Evolutionary conservation across 2,329 filamentous ascomycete species (phyloP), one percentile per base, ranked within the genome.

Genomic region (Alternaria triticimaculans): DNA sequence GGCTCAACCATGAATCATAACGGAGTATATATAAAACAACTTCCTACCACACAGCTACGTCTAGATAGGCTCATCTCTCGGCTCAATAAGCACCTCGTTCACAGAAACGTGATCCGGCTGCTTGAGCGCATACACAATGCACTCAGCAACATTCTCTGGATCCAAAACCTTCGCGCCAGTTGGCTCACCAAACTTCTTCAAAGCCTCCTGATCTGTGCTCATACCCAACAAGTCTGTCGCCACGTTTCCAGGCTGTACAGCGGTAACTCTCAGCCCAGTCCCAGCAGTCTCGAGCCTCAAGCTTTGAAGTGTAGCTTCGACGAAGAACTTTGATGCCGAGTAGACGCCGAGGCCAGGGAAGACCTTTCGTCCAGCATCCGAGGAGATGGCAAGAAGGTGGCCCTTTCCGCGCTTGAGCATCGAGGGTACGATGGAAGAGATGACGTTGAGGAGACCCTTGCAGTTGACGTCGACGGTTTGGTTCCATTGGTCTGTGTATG

Each of bases 401-500:
- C 91, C 91, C 25, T 79, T 81, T 56, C 89, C 88, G 18, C 91
- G 90, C 6, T 85, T 81, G 11, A 94, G 84, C 91, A 95, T 94
- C 11, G 80, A 81, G 0, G 92, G 92, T 0, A 95, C 87, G 0
- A 87, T 88, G 2, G 90, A 86, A 0, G 90, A 87, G 4, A 95
- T 84, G 68, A 89, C 90, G 83, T 95, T 86, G 58, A 94, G 82
- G 2, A 95, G 85, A 41, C 92, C 92, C 81, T 94, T 94, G 88
- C 92, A 94, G 82, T 95, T 95, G 70, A 95, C 91, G 72, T 94
- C 92, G 45, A 95, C 91, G 0, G 92, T 94, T 62, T 87, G 90
- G 67, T 94, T 89, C 92, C 92, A 95, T 72, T 95, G 89, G 6
- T 92, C 90, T 0, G 84, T 87, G 67, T 91, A 86, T 15, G 83